Evolutionary conservation across 176 grass and related monocot species (phyloP).

Genomic region (Avena sativa): DNA sequence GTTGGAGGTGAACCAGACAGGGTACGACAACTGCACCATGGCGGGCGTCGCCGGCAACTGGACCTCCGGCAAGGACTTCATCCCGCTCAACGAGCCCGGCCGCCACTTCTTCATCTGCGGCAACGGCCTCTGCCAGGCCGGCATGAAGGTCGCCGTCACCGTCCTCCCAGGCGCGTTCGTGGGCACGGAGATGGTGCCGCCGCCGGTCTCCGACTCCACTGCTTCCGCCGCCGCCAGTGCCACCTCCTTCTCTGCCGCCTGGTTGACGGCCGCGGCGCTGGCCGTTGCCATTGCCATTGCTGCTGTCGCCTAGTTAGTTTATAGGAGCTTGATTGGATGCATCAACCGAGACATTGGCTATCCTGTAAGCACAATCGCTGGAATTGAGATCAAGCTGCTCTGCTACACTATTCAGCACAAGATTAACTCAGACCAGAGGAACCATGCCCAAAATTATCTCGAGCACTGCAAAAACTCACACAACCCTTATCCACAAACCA

Average conservation of each 20-base stretch:
- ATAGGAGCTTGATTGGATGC: background rate
- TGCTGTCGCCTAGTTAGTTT: background rate
- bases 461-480: background rate
- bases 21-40: conserved; percentile 95
- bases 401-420: background rate
- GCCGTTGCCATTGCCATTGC: background rate
- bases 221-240: background rate
- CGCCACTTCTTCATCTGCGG: conserved; percentile 88
- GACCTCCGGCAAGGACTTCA: conserved; percentile 97
- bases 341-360: too few relatives aligned
- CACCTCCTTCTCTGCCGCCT: background rate
- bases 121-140: conserved; percentile 75
- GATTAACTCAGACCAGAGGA: background rate
- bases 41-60: conserved; percentile 78
- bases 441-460: background rate
- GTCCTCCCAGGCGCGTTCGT: conserved; percentile 48
- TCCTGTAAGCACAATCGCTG: background rate
- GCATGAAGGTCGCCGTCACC: conserved; percentile 81
- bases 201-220: background rate
- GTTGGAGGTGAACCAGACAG: conserved; percentile 85
- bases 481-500: too few relatives aligned
- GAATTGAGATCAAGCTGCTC: too few relatives aligned
- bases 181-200: background rate
- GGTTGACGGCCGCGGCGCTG: background rate
- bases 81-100: conserved; percentile 56